Base-by-base conservation (phyloP, 2,329 filamentous ascomycete species). In the Exophiala oligosperma region DNA sequence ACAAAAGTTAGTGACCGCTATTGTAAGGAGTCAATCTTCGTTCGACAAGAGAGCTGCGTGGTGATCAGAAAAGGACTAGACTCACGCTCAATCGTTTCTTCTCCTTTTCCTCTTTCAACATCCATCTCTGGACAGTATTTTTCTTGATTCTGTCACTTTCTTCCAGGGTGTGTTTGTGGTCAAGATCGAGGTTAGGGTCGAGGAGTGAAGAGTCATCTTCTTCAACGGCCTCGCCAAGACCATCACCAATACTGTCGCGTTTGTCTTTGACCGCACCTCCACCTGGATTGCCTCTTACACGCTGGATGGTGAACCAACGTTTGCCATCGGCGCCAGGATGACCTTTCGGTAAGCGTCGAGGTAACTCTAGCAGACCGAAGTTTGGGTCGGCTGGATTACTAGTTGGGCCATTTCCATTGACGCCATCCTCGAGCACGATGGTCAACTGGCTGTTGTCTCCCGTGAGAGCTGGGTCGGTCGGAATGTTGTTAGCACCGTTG, bases 131-230 rank as follows among this genome's bases (percentile, higher is more conserved):
- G 4, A 92, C 86, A 63, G 85, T 91, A 62, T 89, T 92, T 77
- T 90, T 92, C 76, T 92, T 92, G 37, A 92, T 87, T 61, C 86
- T 83, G 69, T 92, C 90, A 67, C 88, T 92, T 66, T 87, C 87
- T 54, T 84, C 84, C 6, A 93, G 73, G 0, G 82, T 82, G 71
- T 92, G 90, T 66, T 87, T 87, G 70, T 93, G 90, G n/a, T 86
- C 85, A 9, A 63, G 54, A 23, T 7, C 88, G 87, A 21, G 84
- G 80, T 46, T 88, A 21, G 61, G 61, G 21, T 61, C 61, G n/a
- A 63, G 37, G 8, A 60, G 28, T 4, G 24, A 38, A 28, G 81
- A 5, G 85, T 86, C 52, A 12, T 60, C 58, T 17, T 63, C 58
- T 64, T 90, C 87, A 70, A 89, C 90, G 0, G 82, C 85, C 29